Conservation (phyloP, 768 basidiomycete genomes). For the Lyophyllum atratum region DNA sequence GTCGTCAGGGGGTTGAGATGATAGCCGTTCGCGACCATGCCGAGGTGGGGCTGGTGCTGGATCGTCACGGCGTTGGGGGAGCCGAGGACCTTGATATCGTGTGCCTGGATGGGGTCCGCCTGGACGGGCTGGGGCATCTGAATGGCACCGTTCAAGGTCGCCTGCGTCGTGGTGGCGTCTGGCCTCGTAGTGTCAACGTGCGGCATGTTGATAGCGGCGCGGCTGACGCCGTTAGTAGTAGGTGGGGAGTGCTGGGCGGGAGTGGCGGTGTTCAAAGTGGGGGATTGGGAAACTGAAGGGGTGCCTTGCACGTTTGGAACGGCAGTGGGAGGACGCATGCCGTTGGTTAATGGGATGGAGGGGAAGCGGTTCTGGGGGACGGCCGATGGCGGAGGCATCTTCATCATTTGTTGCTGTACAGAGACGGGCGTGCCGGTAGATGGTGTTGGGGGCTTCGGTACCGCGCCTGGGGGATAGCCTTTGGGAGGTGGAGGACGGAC, state of each 20-base stretch:
- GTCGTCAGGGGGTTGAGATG: conserved; percentile 44
- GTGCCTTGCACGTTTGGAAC: conserved; percentile 26
- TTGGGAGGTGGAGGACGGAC: conserved; percentile 17
- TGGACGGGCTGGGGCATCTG: conserved; percentile 31
- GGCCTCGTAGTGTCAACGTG: conserved; percentile 45
- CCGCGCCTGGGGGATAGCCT: conserved; percentile 12
- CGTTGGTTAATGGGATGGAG: conserved; percentile 55
- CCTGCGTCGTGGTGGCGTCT: conserved; percentile 27
- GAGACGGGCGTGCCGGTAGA: conserved; percentile 56
- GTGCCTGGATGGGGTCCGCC: conserved; percentile 17
- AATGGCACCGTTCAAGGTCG: conserved; percentile 33
- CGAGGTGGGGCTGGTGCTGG: conserved; percentile 23
- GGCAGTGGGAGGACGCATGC: conserved; percentile 49
- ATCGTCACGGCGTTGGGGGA: conserved; percentile 30
- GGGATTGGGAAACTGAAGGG: conserved; percentile 19
- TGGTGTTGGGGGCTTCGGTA: conserved; percentile 12
- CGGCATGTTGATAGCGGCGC: conserved; percentile 47
- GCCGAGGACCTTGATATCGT: conserved; percentile 25
- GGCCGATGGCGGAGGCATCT: conserved; percentile 56
- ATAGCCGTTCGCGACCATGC: conserved; percentile 44
- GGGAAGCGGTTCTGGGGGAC: conserved; percentile 61
- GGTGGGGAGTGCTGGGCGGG: conserved; percentile 40
- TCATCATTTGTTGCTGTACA: conserved; percentile 60
- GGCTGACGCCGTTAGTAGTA: conserved; percentile 38
- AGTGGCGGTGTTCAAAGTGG: conserved; percentile 29